Evolutionary conservation across 305 asterid genomes (phyloP), one percentile per base, ranked within the genome.

Genomic region (Solanum chacoense): DNA sequence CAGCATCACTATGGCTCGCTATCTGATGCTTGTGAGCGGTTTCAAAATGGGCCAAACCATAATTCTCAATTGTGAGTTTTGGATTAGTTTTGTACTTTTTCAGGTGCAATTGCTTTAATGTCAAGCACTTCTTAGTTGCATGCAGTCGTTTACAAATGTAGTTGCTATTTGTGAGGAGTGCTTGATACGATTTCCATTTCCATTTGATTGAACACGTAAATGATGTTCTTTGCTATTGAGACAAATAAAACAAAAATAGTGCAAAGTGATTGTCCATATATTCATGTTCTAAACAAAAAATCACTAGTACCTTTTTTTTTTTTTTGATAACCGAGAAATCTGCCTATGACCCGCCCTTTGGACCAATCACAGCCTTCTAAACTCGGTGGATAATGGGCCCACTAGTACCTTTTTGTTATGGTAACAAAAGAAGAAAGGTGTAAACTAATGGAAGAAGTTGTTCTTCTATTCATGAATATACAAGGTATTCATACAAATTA

Each of bases 1-100:
- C 99, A 97, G 90, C 94, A 96, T 91, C 99, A 94, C 84, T 95
- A 93, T 89, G 98, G 94, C 83, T 94, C 99, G 50, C 93, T 95
- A 88, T 88, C 98, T 55, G 98, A 95, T 91, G 93, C 94, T 73
- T 88, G 91, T 92, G 99, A 94, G 88, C 95, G 92, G 59, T 90
- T 90, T 93, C 95, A 90, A 91, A 95, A 93, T 87, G 93, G 92
- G 87, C 90, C 95, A 63, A 93, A 93, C 91, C 94, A 92, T 86
- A 93, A 67, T 92, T 88, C 93, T 38, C 98, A 94, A 77, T 94
- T 91, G 99, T 95, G 90, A 95, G 99, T 93, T 84, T 32, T 32
- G 74, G 31, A 84, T 20, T 24, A 50, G 86, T 45, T 12, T 84
- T 84, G 74, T 31, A 31, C 11, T 22, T 45, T 45, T 50, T 55